A percentile compares a stretch with the other conserved stretches of the same genome.
These are phyloP conservation scores for Penicillium lagena DNA, from an alignment of 495 filamentous ascomycete genomes.

Conservation along the genomic window DNA sequence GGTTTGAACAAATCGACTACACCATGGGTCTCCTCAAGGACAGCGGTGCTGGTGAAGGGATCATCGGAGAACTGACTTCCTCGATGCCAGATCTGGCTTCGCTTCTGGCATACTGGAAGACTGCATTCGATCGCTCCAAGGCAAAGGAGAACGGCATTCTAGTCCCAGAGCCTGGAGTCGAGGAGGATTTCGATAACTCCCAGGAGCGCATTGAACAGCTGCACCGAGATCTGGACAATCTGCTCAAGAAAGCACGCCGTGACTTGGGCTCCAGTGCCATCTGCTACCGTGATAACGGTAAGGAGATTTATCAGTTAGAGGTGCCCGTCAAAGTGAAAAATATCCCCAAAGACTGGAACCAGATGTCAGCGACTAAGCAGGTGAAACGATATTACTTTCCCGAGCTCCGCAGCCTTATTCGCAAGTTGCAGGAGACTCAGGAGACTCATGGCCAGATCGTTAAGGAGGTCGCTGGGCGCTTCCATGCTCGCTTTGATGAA, in stretches of 20 bases:
- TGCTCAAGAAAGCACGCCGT: constrained; percentile 64
- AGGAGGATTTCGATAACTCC: constrained; percentile 87
- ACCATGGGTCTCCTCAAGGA: constrained; percentile 71
- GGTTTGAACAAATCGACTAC: constrained; percentile 95
- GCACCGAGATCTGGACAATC: constrained; percentile 59
- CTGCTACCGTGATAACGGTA: constrained; percentile 83
- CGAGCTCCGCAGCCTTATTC: constrained; percentile 73
- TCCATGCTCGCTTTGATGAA: constrained; percentile 83
- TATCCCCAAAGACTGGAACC: constrained; percentile 82
- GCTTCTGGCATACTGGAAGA: constrained; percentile 79
- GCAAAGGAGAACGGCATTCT: constrained; percentile 71
- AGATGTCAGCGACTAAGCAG: constrained; percentile 88
- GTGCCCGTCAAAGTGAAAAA: constrained; percentile 76
- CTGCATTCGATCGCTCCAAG: constrained; percentile 80
- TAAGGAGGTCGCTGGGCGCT: constrained; percentile 75
- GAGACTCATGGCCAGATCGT: constrained; percentile 92
- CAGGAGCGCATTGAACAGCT: constrained; percentile 69
- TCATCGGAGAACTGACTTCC: constrained; percentile 76
- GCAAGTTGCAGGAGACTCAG: constrained; percentile 84
- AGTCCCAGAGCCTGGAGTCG: constrained; percentile 82
- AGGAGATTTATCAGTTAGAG: constrained; percentile 96
- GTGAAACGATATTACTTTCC: constrained; percentile 94
- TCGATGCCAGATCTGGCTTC: constrained; percentile 78
- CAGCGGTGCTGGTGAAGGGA: constrained; percentile 64
- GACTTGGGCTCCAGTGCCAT: constrained; percentile 64